Evolutionary conservation across 345 rosid species (phyloP).

Genomic region (Hirschfeldia incana): DNA sequence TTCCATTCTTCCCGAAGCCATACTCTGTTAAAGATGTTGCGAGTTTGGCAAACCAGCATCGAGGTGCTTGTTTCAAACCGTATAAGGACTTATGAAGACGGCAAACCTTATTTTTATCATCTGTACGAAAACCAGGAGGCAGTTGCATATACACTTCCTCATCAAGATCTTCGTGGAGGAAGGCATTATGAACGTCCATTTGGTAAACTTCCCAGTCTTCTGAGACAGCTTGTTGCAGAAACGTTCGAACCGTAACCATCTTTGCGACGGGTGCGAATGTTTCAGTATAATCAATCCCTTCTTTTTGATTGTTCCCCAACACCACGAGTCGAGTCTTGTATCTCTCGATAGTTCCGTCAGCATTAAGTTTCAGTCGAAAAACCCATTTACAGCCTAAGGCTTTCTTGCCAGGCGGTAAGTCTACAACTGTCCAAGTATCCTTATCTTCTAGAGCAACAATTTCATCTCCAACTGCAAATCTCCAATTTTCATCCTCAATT

Average conservation of each 20-base stretch:
- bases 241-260: background rate
- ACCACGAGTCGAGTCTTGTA: background rate
- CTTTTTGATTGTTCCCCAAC: background rate
- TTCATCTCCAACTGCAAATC: too few species aligned
- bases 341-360: background rate
- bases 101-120: too few species aligned
- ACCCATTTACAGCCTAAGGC: too few species aligned
- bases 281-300: background rate
- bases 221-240: background rate
- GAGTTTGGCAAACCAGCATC: background rate
- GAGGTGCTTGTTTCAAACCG: background rate
- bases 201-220: background rate
- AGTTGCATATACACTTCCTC: background rate
- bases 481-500: too few species aligned
- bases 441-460: too few species aligned
- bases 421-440: too few species aligned
- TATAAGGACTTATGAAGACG: too few species aligned
- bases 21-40: background rate
- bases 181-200: background rate
- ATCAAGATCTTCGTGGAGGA: too few species aligned
- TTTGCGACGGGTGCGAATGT: background rate
- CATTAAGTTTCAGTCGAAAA: too few species aligned
- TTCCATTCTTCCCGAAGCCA: too few species aligned
- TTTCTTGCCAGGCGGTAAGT: too few species aligned
- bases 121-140: background rate